Evolutionary conservation across 2,329 filamentous ascomycete genomes (phyloP).

Genomic region (Monilinia polystroma): DNA sequence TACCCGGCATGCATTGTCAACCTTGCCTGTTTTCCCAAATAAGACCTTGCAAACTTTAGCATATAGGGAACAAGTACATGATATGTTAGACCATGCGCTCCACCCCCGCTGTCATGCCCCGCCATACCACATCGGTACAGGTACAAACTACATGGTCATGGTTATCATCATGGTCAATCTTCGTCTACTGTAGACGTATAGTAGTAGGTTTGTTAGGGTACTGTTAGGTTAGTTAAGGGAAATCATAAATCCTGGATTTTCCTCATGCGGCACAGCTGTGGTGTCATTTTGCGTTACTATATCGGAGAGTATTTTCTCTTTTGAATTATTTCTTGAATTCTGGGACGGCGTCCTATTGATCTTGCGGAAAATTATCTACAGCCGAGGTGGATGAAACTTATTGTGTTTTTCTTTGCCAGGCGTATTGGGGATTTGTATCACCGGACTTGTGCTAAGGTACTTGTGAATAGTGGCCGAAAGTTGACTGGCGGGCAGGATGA

Average conservation of each 20-base stretch:
- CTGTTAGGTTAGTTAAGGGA: not conserved
- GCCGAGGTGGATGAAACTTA: not conserved
- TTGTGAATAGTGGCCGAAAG: not conserved
- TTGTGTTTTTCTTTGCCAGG: constrained; percentile 4
- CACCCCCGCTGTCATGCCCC: constrained; percentile 14
- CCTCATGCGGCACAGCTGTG: constrained; percentile 10
- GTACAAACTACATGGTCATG: constrained; percentile 4
- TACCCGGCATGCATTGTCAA: not conserved
- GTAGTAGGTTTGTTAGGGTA: not conserved
- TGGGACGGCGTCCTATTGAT: not conserved
- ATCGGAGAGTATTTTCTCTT: constrained; percentile 5
- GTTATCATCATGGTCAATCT: not conserved
- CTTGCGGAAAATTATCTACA: not conserved
- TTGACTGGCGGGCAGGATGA: not conserved
- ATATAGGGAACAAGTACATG: not conserved
- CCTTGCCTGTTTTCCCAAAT: not conserved
- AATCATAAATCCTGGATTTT: not conserved
- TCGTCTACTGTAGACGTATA: not conserved
- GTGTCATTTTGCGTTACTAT: constrained; percentile 1
- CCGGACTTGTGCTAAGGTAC: constrained; percentile 9
- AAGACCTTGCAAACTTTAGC: constrained; percentile 11
- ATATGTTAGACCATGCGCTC: constrained; percentile 3
- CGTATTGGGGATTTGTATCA: constrained; percentile 2
- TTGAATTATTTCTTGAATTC: not conserved
- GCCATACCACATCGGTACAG: constrained; percentile 8